A percentile compares a stretch with the other conserved stretches of the same genome.
Evolutionary conservation across 495 filamentous ascomycete genomes (phyloP).

Genomic region (Endocarpon pusillum): DNA sequence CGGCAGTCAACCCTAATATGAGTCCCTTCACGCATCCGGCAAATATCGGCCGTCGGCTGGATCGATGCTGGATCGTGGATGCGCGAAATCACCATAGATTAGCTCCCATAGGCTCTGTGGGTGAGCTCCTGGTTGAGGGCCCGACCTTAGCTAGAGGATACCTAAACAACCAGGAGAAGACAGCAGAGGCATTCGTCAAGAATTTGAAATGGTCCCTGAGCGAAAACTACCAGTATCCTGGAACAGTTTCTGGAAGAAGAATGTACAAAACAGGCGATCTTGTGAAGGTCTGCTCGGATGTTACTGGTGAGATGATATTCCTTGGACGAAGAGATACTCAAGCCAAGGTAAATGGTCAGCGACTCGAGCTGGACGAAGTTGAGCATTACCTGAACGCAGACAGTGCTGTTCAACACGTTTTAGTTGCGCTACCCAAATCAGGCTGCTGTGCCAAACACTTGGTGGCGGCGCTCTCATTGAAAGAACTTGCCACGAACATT

Average conservation of each 20-base stretch:
- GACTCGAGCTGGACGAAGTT: conserved; percentile 43
- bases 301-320: conserved; percentile 36
- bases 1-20: conserved; percentile 8
- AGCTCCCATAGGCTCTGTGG: conserved; percentile 31
- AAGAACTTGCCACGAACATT: too few relatives aligned
- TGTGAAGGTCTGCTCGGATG: conserved; percentile 32
- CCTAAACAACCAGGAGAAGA: conserved; percentile 29
- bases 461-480: background rate
- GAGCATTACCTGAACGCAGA: conserved; percentile 29
- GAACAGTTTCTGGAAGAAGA: conserved; percentile 20
- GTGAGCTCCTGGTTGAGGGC: conserved; percentile 38
- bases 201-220: conserved; percentile 29
- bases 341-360: conserved; percentile 44
- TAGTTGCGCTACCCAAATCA: conserved; percentile 11
- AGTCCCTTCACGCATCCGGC: conserved; percentile 6
- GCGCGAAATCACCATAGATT: conserved; percentile 26
- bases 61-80: conserved; percentile 30
- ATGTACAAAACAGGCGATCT: conserved; percentile 36
- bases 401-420: conserved; percentile 20
- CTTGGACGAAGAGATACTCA: conserved; percentile 44
- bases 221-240: conserved; percentile 19
- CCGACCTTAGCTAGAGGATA: conserved; percentile 35
- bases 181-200: conserved; percentile 27
- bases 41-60: conserved; percentile 15
- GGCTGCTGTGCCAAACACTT: background rate